phyloP scores from a whole-genome alignment of 2,329 filamentous ascomycete species.

The Sporothrix luriei region DNA sequence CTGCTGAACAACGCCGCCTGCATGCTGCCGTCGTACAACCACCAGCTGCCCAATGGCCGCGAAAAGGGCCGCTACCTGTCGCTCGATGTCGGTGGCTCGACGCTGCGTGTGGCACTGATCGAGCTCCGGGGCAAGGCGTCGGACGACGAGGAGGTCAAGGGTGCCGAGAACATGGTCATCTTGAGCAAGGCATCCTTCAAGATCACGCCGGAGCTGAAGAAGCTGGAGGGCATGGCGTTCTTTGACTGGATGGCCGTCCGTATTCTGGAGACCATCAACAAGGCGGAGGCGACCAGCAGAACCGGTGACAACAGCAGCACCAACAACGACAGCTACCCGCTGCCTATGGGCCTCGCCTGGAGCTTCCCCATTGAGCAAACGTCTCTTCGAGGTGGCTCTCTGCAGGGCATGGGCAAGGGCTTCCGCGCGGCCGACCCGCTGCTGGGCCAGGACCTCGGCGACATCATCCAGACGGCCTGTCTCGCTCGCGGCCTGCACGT shows the following conservation, averaged over 20 bases:
- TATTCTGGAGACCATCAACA: conserved; percentile 59
- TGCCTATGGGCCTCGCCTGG: conserved; percentile 66
- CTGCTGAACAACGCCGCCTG: conserved; percentile 57
- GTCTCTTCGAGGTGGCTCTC: conserved; percentile 60
- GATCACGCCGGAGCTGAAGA: conserved; percentile 59
- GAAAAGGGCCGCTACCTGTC: conserved; percentile 64
- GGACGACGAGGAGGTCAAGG: conserved; percentile 40
- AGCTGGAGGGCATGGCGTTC: conserved; percentile 60
- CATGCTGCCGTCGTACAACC: conserved; percentile 69
- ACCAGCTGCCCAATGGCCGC: conserved; percentile 62
- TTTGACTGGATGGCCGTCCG: conserved; percentile 69
- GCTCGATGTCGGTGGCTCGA: conserved; percentile 70
- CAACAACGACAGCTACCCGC: conserved; percentile 46
- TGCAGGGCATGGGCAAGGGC: conserved; percentile 67
- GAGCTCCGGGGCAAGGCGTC: conserved; percentile 54
- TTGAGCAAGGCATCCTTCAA: conserved; percentile 58
- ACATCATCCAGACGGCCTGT: conserved; percentile 60
- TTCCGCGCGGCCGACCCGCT: conserved; percentile 63
- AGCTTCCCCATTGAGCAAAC: conserved; percentile 74
- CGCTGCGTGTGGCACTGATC: conserved; percentile 65
- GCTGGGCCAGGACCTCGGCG: conserved; percentile 61
- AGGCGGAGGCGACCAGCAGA: conserved; percentile 44
- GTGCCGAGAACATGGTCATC: conserved; percentile 45
- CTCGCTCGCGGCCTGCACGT: conserved; percentile 55
- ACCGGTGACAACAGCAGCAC: conserved; percentile 41